Base-by-base conservation (phyloP, 192 early-diverging fungal genomes). In the Coemansia reversa region DNA sequence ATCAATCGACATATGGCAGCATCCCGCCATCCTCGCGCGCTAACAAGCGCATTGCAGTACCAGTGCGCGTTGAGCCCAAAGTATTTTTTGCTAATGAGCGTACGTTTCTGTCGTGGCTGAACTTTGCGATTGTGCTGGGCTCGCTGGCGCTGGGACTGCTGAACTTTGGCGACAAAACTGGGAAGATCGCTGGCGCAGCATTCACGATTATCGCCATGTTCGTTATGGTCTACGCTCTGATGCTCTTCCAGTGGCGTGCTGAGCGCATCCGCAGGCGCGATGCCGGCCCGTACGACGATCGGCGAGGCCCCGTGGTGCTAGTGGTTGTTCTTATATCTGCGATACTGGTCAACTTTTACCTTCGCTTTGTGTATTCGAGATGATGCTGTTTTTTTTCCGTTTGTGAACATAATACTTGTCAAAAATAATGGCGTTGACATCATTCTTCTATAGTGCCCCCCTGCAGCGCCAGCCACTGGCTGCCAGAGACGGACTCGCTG, bases 21-120 rank as follows among this genome's bases (percentile, higher is more conserved):
- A 39, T 72, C 29, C 70, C 70, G 39, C 60, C 58, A 25, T 55
- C 70, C 4, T 22, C 66, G 27, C 70, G 66, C 63, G 52, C 62
- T 47, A 63, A 73, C 48, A 91, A 87, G 77, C 88, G 91, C 19
- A 91, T 92, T 56, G 89, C 86, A 25, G 69, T 91, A 5, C 91
- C 91, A 50, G 82, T 89, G 30, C 85, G 90, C 7, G 84, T 93
- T n/a, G 91, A 94, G 47, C 92, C 92, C 60, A 97, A 97, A 64
- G 90, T 95, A 12, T 95, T 94, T 70, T 95, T 97, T 75, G 93
- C 93, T 30, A 97, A 97, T 69, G 94, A 96, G 77, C 86, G 94
- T 20, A 96, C 94, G 1, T 94, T 95, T 58, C 77, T 95, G 45
- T 88, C 93, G 4, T 96, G 93, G 93, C 82, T 94, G 45, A 90